These are phyloP conservation scores for Crepidotus variabilis DNA, from an alignment of 768 basidiomycete species.

Conservation along the genomic window DNA sequence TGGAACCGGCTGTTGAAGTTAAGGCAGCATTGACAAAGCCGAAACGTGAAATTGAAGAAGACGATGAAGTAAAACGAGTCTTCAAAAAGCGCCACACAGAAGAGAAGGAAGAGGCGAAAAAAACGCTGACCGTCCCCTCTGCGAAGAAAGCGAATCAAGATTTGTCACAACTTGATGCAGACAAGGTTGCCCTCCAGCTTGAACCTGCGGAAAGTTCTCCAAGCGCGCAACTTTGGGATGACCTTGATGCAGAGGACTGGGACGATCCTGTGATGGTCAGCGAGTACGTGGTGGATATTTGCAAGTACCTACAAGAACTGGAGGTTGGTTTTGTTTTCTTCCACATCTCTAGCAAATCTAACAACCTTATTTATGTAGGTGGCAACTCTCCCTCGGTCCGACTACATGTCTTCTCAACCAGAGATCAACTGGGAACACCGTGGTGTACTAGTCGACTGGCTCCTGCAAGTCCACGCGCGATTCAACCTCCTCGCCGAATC, in stretches of 20 bases:
- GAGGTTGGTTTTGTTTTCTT: constrained; percentile 51
- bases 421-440: constrained; percentile 90
- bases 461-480: constrained; percentile 85
- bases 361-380: constrained; percentile 37
- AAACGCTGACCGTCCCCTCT: not conserved
- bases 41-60: constrained; percentile 31
- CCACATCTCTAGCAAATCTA: not conserved
- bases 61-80: constrained; percentile 47
- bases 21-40: constrained; percentile 8
- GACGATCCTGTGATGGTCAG: constrained; percentile 91
- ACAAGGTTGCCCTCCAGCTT: constrained; percentile 38
- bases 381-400: constrained; percentile 71
- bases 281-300: constrained; percentile 88
- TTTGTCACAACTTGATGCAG: constrained; percentile 33
- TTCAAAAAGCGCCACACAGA: constrained; percentile 67
- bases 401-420: constrained; percentile 82
- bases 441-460: constrained; percentile 87
- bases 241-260: constrained; percentile 83
- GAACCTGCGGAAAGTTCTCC: constrained; percentile 34
- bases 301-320: constrained; percentile 75
- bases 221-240: constrained; percentile 64
- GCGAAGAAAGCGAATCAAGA: constrained; percentile 30
- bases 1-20: constrained; percentile 14
- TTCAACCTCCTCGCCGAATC: constrained; percentile 89
- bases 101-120: constrained; percentile 4